Conservation (phyloP, 305 asterid genomes). For the Fraxinus angustifolia region DNA sequence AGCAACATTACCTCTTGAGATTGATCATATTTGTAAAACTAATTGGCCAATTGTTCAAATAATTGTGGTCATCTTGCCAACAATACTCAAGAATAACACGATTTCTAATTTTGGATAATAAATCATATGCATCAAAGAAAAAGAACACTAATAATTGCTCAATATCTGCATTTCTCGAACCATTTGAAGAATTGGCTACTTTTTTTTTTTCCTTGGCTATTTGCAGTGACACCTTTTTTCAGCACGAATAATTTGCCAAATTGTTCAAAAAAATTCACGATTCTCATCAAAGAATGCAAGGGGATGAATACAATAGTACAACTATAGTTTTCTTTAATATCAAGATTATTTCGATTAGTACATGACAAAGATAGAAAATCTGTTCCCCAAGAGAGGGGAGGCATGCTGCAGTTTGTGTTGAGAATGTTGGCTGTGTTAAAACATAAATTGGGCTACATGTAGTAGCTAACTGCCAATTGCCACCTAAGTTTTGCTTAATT, state of each 20-base stretch:
- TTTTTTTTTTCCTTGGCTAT: not conserved
- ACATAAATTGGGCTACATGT: slow-evolving; percentile 19
- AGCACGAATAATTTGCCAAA: not conserved
- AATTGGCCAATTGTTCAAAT: slow-evolving; percentile 22
- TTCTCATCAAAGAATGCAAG: not conserved
- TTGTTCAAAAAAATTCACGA: not conserved
- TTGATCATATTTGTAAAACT: slow-evolving; percentile 12
- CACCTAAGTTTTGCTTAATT: slow-evolving; percentile 18
- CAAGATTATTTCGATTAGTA: not conserved
- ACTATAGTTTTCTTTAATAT: not conserved
- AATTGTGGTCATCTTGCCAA: slow-evolving; percentile 34
- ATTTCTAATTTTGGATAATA: slow-evolving; percentile 28
- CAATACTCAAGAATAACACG: slow-evolving; percentile 25
- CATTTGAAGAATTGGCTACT: not conserved
- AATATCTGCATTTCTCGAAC: not conserved
- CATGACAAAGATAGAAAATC: not conserved
- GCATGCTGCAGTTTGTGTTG: slow-evolving; percentile 25
- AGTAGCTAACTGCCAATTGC: slow-evolving; percentile 19
- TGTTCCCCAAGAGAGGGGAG: slow-evolving; percentile 28
- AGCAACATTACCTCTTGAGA: not conserved
- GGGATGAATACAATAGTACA: not conserved
- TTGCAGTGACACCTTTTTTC: not conserved
- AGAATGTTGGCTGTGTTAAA: not conserved
- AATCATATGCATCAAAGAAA: slow-evolving; percentile 23
- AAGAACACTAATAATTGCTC: slow-evolving; percentile 13